A percentile compares a stretch with the other conserved stretches of the same genome.
Conservation (phyloP, 192 early-diverging fungal genomes). For the Coemansia sp. region DNA sequence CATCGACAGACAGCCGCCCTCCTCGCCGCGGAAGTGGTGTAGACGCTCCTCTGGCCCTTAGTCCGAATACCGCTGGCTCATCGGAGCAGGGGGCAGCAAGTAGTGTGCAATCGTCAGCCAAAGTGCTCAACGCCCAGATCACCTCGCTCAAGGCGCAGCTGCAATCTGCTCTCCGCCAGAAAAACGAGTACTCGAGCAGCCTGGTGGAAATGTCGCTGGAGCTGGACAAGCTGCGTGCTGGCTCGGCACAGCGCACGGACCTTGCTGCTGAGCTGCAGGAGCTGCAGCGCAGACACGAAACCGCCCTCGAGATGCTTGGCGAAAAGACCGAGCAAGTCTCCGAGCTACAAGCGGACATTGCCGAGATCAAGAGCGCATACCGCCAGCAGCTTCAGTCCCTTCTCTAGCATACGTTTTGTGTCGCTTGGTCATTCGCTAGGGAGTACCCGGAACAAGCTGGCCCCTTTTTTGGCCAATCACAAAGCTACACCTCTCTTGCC, state of each 20-base stretch:
- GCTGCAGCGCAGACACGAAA: conserved; percentile 58
- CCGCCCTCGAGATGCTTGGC: conserved; percentile 84
- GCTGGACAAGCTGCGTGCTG: conserved; percentile 55
- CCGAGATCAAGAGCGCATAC: conserved; percentile 79
- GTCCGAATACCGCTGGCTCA: background rate
- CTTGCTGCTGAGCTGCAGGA: conserved; percentile 57
- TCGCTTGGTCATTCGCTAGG: conserved; percentile 15
- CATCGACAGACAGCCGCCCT: conserved; percentile 30
- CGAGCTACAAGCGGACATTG: conserved; percentile 73
- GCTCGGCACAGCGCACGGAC: conserved; percentile 14
- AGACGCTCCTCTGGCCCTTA: conserved; percentile 7
- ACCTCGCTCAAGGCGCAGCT: conserved; percentile 50
- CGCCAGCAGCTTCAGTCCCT: conserved; percentile 62
- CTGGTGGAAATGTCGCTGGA: conserved; percentile 68
- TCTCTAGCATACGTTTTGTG: conserved; percentile 33
- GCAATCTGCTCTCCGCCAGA: conserved; percentile 39
- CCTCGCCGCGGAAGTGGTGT: conserved; percentile 29
- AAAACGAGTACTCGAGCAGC: conserved; percentile 38
- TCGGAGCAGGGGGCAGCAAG: background rate
- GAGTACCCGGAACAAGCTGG: background rate
- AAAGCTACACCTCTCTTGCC: conserved; percentile 12
- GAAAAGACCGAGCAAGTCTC: conserved; percentile 85
- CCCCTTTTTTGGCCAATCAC: background rate
- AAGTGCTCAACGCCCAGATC: conserved; percentile 44
- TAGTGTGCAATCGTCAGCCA: conserved; percentile 15